These are phyloP conservation scores for Lyophyllum shimeji DNA, from an alignment of 768 basidiomycete genomes.

Conservation along the genomic window DNA sequence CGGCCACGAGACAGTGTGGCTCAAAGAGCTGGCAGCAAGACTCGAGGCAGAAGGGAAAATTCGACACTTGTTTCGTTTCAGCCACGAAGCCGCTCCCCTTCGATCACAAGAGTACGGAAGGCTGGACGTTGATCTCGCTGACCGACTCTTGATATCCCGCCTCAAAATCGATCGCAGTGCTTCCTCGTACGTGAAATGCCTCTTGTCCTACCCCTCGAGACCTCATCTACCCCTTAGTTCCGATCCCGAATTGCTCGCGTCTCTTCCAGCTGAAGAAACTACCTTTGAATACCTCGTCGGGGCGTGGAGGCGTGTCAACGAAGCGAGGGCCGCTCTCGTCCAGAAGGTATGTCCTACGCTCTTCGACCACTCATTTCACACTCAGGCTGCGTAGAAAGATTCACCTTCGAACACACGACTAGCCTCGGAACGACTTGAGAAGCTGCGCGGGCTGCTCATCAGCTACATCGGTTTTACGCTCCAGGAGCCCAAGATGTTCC, in stretches of 20 bases:
- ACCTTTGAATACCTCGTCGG: constrained; percentile 88
- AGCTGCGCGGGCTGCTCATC: constrained; percentile 77
- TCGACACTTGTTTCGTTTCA: no score
- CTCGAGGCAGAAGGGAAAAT: no score
- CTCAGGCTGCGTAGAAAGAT: no score
- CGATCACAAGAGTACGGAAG: constrained; percentile 20
- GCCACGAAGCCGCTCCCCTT: no score
- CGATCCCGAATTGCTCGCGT: no score
- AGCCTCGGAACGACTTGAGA: constrained; percentile 68
- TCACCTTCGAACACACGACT: constrained; percentile 45
- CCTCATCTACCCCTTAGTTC: no score
- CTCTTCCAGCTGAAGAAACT: constrained; percentile 78
- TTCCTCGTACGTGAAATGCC: constrained; percentile 75
- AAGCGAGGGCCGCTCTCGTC: constrained; percentile 46
- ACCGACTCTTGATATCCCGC: constrained; percentile 80
- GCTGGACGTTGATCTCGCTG: constrained; percentile 61
- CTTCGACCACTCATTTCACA: no score
- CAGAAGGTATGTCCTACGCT: constrained; percentile 54
- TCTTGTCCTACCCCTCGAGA: no score
- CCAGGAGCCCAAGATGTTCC: constrained; percentile 94
- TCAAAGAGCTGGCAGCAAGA: no score
- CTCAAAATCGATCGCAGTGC: constrained; percentile 74
- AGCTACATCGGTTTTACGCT: constrained; percentile 87
- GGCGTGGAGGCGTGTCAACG: constrained; percentile 87
- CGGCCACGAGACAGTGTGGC: no score